phyloP scores from a whole-genome alignment of 768 basidiomycete genomes.

The Kwoniella sp. region DNA sequence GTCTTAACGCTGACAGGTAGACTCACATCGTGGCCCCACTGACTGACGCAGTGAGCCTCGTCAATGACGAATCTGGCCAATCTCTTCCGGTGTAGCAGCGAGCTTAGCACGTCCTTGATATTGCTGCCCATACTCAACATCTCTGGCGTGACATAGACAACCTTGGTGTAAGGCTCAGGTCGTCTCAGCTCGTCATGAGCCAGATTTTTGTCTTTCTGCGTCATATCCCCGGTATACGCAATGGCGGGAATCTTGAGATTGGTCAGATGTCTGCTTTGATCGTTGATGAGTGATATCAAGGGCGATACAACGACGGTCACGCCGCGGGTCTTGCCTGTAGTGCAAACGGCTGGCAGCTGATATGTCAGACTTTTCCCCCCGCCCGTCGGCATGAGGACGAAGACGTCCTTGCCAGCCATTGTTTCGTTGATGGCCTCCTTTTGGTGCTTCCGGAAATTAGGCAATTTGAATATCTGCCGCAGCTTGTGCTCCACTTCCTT shows the following conservation, averaged over 20 bases:
- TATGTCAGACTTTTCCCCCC: constrained; percentile 88
- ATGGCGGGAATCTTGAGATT: constrained; percentile 66
- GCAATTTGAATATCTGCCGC: constrained; percentile 60
- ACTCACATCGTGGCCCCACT: constrained; percentile 90
- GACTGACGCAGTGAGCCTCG: constrained; percentile 88
- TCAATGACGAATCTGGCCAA: constrained; percentile 90
- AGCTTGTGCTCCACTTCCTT: constrained; percentile 60
- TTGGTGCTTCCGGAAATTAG: constrained; percentile 74
- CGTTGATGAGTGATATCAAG: constrained; percentile 84
- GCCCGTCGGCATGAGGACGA: constrained; percentile 94
- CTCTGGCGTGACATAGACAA: constrained; percentile 91
- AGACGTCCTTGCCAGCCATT: constrained; percentile 75
- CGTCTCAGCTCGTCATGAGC: constrained; percentile 36
- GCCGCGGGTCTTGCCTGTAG: constrained; percentile 65
- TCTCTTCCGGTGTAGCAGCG: constrained; percentile 58
- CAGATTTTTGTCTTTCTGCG: constrained; percentile 43
- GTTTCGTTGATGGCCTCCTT: constrained; percentile 77
- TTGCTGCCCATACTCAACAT: constrained; percentile 63
- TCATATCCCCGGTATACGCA: constrained; percentile 59
- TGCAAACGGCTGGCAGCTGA: constrained; percentile 77
- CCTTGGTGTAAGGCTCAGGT: constrained; percentile 54
- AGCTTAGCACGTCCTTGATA: constrained; percentile 59
- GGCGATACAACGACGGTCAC: constrained; percentile 89
- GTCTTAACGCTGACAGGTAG: too few relatives aligned
- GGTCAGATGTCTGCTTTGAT: constrained; percentile 71